Evolutionary conservation across 495 filamentous ascomycete genomes (phyloP).

Genomic region (Daldinia loculata): DNA sequence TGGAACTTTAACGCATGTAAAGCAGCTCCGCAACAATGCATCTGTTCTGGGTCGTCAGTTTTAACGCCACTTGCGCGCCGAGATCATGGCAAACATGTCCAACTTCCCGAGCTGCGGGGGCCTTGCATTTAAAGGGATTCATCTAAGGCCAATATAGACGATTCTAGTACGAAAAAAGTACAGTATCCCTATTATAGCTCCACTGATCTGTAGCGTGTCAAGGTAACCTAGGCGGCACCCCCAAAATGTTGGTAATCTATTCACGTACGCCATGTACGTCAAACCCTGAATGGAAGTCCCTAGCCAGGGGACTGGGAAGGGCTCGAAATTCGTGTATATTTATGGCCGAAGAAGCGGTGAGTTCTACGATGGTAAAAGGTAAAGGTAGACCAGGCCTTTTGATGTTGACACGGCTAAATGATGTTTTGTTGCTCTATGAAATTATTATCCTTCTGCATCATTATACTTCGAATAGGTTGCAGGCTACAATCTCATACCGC

Average conservation of each 20-base stretch:
- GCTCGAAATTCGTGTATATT: background rate
- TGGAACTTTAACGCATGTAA: conserved; percentile 1
- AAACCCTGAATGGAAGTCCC: background rate
- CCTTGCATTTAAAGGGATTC: background rate
- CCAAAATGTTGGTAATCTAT: conserved; percentile 1
- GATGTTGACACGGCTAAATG: background rate
- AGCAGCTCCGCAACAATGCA: background rate
- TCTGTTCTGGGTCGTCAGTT: background rate
- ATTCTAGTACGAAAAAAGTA: conserved; percentile 1
- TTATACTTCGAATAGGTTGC: background rate
- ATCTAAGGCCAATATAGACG: background rate
- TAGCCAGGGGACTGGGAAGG: background rate
- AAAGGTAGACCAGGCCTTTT: background rate
- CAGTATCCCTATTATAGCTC: background rate
- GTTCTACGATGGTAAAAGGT: background rate
- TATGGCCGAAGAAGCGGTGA: conserved; percentile 9
- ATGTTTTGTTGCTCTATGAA: background rate
- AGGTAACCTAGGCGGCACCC: background rate
- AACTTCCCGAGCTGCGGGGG: background rate
- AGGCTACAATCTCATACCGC: background rate
- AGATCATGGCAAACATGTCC: background rate
- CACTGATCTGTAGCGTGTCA: conserved; percentile 2
- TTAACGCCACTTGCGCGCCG: background rate
- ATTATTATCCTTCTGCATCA: background rate
- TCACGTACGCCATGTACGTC: conserved; percentile 8